Evolutionary conservation across 768 basidiomycete genomes (phyloP).

Genomic region (Xerocomellus intermedius): DNA sequence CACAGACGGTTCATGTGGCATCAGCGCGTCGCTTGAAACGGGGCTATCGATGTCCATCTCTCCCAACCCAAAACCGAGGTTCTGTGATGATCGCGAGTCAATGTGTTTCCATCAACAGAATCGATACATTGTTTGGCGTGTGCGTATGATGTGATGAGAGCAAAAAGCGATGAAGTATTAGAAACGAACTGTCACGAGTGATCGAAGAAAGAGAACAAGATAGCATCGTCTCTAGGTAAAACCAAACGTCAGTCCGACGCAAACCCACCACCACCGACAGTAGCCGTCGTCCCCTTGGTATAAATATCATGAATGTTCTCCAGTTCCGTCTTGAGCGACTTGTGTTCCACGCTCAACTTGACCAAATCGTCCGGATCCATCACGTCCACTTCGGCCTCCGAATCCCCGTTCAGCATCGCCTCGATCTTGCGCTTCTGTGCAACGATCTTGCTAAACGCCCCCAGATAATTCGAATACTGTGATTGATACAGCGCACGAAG

Average conservation of each 20-base stretch:
- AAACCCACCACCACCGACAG: neutral
- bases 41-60: neutral
- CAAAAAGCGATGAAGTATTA: neutral
- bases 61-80: too few species aligned
- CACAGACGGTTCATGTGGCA: neutral
- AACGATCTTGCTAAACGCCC: constrained; percentile 44
- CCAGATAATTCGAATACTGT: constrained; percentile 52
- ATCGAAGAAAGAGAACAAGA: neutral
- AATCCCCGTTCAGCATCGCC: constrained; percentile 51
- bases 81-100: too few species aligned
- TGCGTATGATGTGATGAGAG: constrained; percentile 1
- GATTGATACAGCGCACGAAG: constrained; percentile 54
- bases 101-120: neutral
- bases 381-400: constrained; percentile 53
- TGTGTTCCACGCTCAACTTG: constrained; percentile 44
- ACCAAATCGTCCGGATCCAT: constrained; percentile 53
- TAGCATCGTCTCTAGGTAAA: neutral
- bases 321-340: constrained; percentile 51
- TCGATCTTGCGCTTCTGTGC: constrained; percentile 53
- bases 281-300: constrained; percentile 15
- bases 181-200: neutral
- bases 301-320: constrained; percentile 46
- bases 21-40: neutral
- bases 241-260: constrained; percentile 12
- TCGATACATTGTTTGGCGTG: neutral